Base-by-base conservation (phyloP, 352 stramenopile genomes). In the Phytophthora sojae region DNA sequence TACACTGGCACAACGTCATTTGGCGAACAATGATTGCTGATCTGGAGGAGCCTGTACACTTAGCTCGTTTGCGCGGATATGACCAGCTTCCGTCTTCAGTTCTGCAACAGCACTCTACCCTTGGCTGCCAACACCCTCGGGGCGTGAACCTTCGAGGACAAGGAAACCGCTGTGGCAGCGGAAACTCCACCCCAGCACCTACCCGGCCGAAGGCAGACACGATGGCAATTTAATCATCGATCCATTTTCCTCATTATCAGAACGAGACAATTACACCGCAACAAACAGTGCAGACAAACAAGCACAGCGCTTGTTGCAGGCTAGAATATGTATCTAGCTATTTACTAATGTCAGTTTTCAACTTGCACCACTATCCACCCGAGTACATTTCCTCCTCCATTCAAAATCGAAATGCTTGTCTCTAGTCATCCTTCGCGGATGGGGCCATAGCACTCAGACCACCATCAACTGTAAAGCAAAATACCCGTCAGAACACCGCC, bases 371-470 rank as follows among this genome's bases (percentile, higher is more conserved):
- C 32, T 39, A 39, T 39, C 8, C 32, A 39, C 32, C 32, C 12
- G 32, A 15, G 32, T 39, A 15, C 8, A 39, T 4, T 39, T 15
- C 32, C 32, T 39, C 32, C 32, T 15, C 32, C 32, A 39, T 47
- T 47, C 39, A 21, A 19, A 47, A 47, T 21, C 14, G 39, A 17
- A 15, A 47, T 47, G 5, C 19, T 8, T 4, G 14, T 47, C 59
- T 65, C 59, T 65, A 72, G 7, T 72, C 64, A 35, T 81, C 63
- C 12, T 67, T 74, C n/a, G 64, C 56, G 35, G 81, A 80, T 19
- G 81, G 79, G 51, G 79, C 64, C 78, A 90, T 85, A 9, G 80
- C 71, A 42, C 76, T 92, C 47, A 94, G 81, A 25, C 91, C 91
- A 19, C 78, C 83, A 77, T 97, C 91, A 45, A 96, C 82, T 89